These are phyloP conservation scores for Jamesozyma lodderae DNA, from an alignment of 805 yeast genomes.

Conservation along the genomic window DNA sequence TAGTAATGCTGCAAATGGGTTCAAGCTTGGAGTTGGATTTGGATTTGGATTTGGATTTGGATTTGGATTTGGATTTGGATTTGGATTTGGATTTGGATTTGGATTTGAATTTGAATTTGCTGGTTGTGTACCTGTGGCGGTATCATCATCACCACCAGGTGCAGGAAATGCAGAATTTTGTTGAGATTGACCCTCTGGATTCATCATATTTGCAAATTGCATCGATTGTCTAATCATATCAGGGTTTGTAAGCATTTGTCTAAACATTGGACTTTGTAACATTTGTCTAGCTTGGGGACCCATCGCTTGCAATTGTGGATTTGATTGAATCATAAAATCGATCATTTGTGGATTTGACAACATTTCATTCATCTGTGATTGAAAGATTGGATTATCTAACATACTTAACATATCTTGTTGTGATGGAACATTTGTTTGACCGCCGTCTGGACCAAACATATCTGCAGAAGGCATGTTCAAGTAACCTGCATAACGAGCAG, in stretches of 20 bases:
- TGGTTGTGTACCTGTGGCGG: constrained; percentile 13
- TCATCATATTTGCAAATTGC: constrained; percentile 54
- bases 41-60: constrained; percentile 8
- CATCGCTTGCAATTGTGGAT: constrained; percentile 76
- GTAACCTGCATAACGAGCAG: constrained; percentile 92
- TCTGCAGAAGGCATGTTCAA: constrained; percentile 72
- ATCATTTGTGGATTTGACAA: constrained; percentile 82
- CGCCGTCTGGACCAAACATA: constrained; percentile 93
- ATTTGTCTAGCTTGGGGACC: constrained; percentile 84
- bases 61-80: constrained; percentile 31
- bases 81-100: constrained; percentile 6
- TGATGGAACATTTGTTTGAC: constrained; percentile 50
- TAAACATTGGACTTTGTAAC: constrained; percentile 74
- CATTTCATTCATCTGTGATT: constrained; percentile 74
- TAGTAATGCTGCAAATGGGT: constrained; percentile 37
- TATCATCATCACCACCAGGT: constrained; percentile 36
- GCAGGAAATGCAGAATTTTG: constrained; percentile 36
- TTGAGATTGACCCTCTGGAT: constrained; percentile 24
- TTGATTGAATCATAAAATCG: constrained; percentile 69
- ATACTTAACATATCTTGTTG: constrained; percentile 65
- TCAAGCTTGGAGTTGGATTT: constrained; percentile 24
- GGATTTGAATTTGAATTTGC: constrained; percentile 15
- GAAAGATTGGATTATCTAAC: constrained; percentile 76
- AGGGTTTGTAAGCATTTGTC: constrained; percentile 76
- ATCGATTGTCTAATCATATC: constrained; percentile 75